phyloP scores from a whole-genome alignment of 192 early-diverging fungal genomes.

The Rhizoclosmatium sp. region DNA sequence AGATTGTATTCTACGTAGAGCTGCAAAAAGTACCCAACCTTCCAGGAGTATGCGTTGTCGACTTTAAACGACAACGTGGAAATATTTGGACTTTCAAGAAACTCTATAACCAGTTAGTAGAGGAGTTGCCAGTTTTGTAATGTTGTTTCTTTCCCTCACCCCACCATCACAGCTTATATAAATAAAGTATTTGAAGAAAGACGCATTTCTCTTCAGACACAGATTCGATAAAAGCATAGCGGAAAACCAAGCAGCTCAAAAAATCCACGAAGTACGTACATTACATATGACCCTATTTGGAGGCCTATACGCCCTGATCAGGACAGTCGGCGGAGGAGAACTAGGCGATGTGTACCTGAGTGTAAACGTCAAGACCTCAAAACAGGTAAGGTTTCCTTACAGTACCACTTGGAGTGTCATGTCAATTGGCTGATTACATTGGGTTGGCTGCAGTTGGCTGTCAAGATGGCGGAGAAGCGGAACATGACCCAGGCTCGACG shows the following conservation, averaged over 20 bases:
- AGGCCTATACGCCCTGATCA: neutral
- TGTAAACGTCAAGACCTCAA: conserved; percentile 38
- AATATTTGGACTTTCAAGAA: conserved; percentile 43
- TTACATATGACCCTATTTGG: neutral
- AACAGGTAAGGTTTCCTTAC: conserved; percentile 28
- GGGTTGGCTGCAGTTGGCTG: conserved; percentile 69
- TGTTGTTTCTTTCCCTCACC: too few species aligned
- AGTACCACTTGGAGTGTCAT: neutral
- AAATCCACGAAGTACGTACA: neutral
- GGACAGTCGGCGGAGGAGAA: conserved; percentile 54
- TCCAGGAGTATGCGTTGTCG: conserved; percentile 51
- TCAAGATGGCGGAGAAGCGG: conserved; percentile 94
- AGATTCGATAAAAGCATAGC: too few species aligned
- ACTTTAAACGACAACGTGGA: conserved; percentile 33
- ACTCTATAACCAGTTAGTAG: conserved; percentile 33
- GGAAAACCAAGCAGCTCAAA: too few species aligned
- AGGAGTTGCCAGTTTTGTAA: conserved; percentile 29
- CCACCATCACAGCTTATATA: too few species aligned
- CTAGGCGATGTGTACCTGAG: conserved; percentile 65
- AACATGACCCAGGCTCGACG: conserved; percentile 80
- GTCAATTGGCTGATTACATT: neutral
- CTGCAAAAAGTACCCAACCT: conserved; percentile 91
- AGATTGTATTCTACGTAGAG: conserved; percentile 88
- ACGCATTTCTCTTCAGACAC: too few species aligned
- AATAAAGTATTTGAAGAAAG: too few species aligned